Base-by-base conservation (phyloP, 305 asterid genomes). In the Galium porrigens region DNA sequence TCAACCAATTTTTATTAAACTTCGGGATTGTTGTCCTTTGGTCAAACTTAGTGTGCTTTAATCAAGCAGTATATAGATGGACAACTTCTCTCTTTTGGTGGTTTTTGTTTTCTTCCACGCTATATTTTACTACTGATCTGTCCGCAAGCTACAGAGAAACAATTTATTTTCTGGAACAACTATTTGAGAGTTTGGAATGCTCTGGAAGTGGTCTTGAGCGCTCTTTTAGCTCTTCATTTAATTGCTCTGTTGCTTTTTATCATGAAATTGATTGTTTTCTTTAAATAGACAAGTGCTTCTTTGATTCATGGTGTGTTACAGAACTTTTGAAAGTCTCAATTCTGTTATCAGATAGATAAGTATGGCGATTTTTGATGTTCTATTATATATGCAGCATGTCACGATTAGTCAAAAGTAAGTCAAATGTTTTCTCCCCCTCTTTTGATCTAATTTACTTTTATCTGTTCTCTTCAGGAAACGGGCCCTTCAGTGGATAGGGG, bases 401-500 rank as follows among this genome's bases (percentile, higher is more conserved):
- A 17, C 12, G 9, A 58, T 58, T 22, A 29, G 49, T 17, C 22
- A 37, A 34, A 34, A 60, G 41, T 18, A 9, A 60, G 48, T n/a
- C 14, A 10, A 48, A 15, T 15, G 20, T 15, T 32, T 15, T 10
- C 14, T 32, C 12, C 9, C 18, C 15, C 39, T 30, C 36, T 27
- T 12, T 18, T 32, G 37, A 11, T 67, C 33, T 30, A 58, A 58
- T 58, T 63, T 77, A 42, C 57, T 25, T 7, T 18, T 41, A 30
- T 65, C 42, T 64, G 52, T 36, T 68, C 51, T 60, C 67, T 78
- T 77, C 56, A 88, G 97, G 91, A 81, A 67, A 67, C 81, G 37
- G 76, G 63, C 72, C 79, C 84, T 67, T 76, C 88, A 15, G 57
- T 74, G 69, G 70, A 71, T 75, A 81, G 81, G 74, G 78, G 76